Evolutionary conservation across 2,329 filamentous ascomycete species (phyloP).

Genomic region (Diaporthe vaccinii): DNA sequence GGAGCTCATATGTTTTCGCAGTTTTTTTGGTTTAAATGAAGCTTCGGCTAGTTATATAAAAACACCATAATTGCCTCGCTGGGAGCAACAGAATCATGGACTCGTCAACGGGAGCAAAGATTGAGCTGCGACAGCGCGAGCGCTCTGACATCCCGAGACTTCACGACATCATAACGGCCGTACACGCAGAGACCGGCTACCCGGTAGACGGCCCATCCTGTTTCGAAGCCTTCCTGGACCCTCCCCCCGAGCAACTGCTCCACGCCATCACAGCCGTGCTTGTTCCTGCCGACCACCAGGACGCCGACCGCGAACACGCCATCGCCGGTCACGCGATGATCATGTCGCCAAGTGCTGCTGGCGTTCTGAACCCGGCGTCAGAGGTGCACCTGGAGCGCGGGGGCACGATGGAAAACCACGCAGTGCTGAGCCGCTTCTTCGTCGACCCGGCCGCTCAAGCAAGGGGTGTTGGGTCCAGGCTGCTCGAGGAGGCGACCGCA

Average conservation of each 20-base stretch:
- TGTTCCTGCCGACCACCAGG: background rate
- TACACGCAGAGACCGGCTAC: background rate
- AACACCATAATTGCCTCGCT: background rate
- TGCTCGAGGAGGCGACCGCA: background rate
- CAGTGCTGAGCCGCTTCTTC: conserved; percentile 20
- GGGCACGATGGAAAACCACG: conserved; percentile 1
- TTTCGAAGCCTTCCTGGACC: background rate
- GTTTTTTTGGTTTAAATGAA: background rate
- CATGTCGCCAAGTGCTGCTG: conserved; percentile 10
- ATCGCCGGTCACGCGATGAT: conserved; percentile 1
- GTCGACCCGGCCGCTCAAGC: background rate
- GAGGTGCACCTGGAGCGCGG: background rate
- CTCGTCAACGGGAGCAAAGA: background rate
- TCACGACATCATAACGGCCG: background rate
- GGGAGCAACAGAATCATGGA: background rate
- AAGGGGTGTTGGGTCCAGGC: conserved; percentile 5
- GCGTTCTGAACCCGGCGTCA: background rate
- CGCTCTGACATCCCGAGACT: background rate
- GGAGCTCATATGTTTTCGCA: background rate
- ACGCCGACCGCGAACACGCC: background rate
- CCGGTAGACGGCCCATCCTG: background rate
- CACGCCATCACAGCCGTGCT: conserved; percentile 4
- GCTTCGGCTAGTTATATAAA: background rate
- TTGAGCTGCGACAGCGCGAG: background rate
- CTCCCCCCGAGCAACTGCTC: background rate